Evolutionary conservation across 345 rosid genomes (phyloP).

Genomic region (Syzygium jambos): DNA sequence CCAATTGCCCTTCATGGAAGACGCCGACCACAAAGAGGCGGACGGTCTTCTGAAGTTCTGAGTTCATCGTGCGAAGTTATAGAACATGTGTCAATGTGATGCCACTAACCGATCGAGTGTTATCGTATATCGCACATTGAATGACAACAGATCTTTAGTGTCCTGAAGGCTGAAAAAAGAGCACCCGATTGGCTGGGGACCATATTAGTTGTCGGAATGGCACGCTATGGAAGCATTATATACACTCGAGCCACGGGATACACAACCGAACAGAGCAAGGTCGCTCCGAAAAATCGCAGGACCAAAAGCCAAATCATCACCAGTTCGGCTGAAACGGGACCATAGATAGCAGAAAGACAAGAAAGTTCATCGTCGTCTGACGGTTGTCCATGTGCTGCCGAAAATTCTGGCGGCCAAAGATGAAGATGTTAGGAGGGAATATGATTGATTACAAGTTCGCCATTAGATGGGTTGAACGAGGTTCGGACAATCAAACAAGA

Average conservation of each 20-base stretch:
- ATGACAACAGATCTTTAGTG: neutral
- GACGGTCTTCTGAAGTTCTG: neutral
- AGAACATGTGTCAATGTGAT: neutral
- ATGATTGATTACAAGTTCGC: conserved; percentile 50
- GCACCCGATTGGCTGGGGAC: neutral
- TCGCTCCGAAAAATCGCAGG: neutral
- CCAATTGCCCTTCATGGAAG: neutral
- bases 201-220: neutral
- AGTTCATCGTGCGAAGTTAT: neutral
- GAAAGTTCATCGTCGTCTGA: neutral
- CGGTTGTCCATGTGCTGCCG: neutral
- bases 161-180: neutral
- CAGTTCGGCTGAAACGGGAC: neutral
- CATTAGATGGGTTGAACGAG: conserved; percentile 49
- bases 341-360: neutral
- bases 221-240: neutral
- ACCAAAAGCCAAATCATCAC: neutral
- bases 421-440: conserved; percentile 15
- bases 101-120: neutral
- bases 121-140: neutral
- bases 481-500: conserved; percentile 42
- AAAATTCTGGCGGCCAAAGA: neutral
- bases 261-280: neutral
- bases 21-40: neutral
- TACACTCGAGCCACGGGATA: neutral